phyloP scores from a whole-genome alignment of 1,139 yeast genomes.

The Protomyces arabidopsidicola region DNA sequence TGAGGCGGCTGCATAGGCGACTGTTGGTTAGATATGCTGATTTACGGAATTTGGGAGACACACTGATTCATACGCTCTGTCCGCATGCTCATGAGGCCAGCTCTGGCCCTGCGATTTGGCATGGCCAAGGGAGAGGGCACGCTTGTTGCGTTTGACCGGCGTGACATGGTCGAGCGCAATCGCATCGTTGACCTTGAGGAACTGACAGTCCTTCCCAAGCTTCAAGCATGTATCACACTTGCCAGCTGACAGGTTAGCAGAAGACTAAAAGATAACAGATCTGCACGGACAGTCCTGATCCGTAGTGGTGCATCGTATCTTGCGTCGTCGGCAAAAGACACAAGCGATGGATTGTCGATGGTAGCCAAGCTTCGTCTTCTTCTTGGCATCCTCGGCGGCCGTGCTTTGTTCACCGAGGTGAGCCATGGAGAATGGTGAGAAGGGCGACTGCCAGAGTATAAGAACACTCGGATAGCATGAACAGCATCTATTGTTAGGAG shows the following conservation, averaged over 20 bases:
- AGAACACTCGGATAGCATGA: not conserved
- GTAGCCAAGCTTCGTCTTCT: slow-evolving; percentile 22
- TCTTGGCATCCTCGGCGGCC: slow-evolving; percentile 1
- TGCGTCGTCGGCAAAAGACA: slow-evolving; percentile 22
- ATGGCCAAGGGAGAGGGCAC: not conserved
- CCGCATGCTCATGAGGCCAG: not conserved
- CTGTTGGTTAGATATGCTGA: not conserved
- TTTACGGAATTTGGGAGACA: not conserved
- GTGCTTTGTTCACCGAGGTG: not conserved
- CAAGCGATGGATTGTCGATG: slow-evolving; percentile 24
- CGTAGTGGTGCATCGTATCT: slow-evolving; percentile 17
- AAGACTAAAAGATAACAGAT: not conserved
- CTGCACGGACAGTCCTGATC: slow-evolving; percentile 1
- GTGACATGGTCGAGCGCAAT: not conserved
- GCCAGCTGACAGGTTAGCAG: not conserved
- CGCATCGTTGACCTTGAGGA: slow-evolving; percentile 19
- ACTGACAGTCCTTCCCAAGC: slow-evolving; percentile 19
- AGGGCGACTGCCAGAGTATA: not conserved
- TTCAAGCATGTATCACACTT: slow-evolving; percentile 21
- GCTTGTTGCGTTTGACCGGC: not conserved
- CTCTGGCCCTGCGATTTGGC: not conserved
- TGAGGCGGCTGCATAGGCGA: not conserved
- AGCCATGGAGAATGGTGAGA: not conserved
- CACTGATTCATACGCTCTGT: not conserved
- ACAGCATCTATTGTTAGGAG: not conserved